These are phyloP conservation scores for Salicornia ramosissima DNA, from an alignment of 148 eudicot genomes.

Conservation along the genomic window DNA sequence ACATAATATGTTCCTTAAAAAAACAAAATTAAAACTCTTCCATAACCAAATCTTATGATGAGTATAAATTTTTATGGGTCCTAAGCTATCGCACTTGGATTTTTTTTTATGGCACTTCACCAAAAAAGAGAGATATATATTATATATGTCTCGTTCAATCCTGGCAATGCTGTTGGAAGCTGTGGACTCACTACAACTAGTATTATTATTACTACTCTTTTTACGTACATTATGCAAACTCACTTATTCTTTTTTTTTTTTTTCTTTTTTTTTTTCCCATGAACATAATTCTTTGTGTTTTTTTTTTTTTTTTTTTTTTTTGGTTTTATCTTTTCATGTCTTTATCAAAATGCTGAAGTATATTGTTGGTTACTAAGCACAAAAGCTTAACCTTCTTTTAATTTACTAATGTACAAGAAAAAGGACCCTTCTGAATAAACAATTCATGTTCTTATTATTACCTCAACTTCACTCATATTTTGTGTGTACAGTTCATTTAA, in stretches of 20 bases:
- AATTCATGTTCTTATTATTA: background rate
- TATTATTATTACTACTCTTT: background rate
- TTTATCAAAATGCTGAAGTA: background rate
- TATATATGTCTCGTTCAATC: constrained; percentile 22
- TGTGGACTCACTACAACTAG: constrained; percentile 12
- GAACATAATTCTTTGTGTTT: constrained; percentile 28
- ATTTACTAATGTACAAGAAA: constrained; percentile 21
- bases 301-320: constrained; percentile 21
- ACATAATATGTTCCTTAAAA: background rate
- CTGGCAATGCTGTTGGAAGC: constrained; percentile 14
- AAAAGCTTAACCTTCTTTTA: constrained; percentile 18
- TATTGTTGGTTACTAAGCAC: constrained; percentile 22
- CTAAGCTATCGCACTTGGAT: constrained; percentile 19
- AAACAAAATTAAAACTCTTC: background rate
- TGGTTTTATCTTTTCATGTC: constrained; percentile 6
- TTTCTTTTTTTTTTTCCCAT: constrained; percentile 6
- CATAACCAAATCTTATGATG: constrained; percentile 9
- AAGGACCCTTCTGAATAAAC: constrained; percentile 14
- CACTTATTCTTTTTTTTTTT: constrained; percentile 12
- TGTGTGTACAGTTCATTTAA: too few relatives aligned
- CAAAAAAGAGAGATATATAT: constrained; percentile 4
- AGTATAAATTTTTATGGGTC: constrained; percentile 22
- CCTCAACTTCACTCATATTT: background rate
- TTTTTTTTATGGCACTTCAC: constrained; percentile 19
- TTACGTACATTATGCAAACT: constrained; percentile 9